Evolutionary conservation across 441 rosid genomes (phyloP).

Genomic region (Populus hybrid): DNA sequence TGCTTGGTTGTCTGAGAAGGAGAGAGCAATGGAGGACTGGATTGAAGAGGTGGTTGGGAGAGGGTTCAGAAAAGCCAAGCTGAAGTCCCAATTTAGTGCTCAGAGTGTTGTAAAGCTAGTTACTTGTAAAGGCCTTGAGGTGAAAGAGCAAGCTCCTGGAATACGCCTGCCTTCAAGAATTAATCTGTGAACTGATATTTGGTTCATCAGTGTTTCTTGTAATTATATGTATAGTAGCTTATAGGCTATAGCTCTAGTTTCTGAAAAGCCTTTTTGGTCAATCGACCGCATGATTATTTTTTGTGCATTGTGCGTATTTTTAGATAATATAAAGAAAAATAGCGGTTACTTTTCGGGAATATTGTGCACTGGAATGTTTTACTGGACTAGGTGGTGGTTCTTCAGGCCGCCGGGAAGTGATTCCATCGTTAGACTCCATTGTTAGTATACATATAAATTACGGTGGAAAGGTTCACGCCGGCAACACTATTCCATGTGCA

Average conservation of each 20-base stretch:
- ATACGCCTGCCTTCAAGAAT: constrained; percentile 53
- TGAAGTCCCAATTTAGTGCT: constrained; percentile 22
- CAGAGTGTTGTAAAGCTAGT: constrained; percentile 41
- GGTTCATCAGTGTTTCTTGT: constrained; percentile 4
- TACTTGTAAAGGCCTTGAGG: constrained; percentile 25
- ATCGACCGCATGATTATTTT: neutral
- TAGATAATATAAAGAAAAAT: neutral
- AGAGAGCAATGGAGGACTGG: constrained; percentile 50
- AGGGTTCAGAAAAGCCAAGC: constrained; percentile 42
- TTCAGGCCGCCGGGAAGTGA: neutral
- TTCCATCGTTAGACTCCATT: neutral
- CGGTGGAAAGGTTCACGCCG: neutral
- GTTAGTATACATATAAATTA: no score
- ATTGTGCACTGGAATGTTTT: neutral
- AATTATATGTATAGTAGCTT: constrained; percentile 23
- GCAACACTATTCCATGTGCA: neutral
- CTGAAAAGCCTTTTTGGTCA: constrained; percentile 5
- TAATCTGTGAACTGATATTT: constrained; percentile 26
- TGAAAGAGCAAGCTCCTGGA: constrained; percentile 40
- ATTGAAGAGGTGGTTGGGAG: constrained; percentile 41
- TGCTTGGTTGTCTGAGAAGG: constrained; percentile 40
- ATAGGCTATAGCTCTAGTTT: constrained; percentile 5
- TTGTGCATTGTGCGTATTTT: neutral
- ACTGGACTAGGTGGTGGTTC: neutral
- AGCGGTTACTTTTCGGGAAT: neutral